Evolutionary conservation across 2,329 filamentous ascomycete genomes (phyloP).

Genomic region (Penicillium paneum): DNA sequence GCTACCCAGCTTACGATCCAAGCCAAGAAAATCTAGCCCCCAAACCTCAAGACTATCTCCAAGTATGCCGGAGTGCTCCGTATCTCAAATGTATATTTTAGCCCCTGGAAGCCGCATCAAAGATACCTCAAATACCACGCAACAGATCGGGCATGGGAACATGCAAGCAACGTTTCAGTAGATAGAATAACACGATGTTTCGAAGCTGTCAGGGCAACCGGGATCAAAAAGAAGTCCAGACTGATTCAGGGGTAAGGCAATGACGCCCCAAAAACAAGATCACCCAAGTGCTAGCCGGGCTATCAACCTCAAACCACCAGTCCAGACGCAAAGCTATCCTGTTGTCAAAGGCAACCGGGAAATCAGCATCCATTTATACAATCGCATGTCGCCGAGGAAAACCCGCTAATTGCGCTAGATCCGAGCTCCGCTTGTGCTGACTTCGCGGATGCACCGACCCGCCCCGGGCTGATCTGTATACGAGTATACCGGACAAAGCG

Average conservation of each 20-base stretch:
- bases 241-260: slow-evolving; percentile 13
- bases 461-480: slow-evolving; percentile 1
- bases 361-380: slow-evolving; percentile 3
- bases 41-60: not conserved
- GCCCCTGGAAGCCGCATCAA: slow-evolving; percentile 2
- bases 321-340: slow-evolving; percentile 2
- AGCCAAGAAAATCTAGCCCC: not conserved
- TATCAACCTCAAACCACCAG: not conserved
- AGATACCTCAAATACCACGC: not conserved
- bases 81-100: not conserved
- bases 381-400: not conserved
- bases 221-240: not conserved
- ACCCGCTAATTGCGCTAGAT: slow-evolving; percentile 4
- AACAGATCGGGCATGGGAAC: not conserved
- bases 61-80: not conserved
- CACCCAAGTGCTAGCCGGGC: not conserved
- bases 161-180: not conserved
- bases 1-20: not conserved
- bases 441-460: not conserved
- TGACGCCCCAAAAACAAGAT: slow-evolving; percentile 9
- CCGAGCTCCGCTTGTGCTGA: slow-evolving; percentile 2
- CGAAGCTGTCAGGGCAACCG: slow-evolving; percentile 5
- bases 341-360: slow-evolving; percentile 14
- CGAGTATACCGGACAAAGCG: not conserved
- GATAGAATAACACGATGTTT: not conserved